Base-by-base conservation (phyloP, 805 yeast species). In the Candida bentonensis region DNA sequence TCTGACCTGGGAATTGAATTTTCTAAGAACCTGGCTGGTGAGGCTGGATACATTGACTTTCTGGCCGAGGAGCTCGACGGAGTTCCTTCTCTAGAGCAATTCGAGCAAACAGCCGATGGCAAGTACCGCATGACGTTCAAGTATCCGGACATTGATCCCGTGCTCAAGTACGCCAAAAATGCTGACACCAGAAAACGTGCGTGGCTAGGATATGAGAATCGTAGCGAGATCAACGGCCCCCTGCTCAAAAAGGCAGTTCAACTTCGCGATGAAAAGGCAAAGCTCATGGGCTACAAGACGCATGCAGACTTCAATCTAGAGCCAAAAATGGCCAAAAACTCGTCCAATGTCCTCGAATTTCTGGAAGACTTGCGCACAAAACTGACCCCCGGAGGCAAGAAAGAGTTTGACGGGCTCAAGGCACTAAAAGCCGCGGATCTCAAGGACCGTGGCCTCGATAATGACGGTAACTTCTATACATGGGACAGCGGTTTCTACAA, bases 401-500 rank as follows among this genome's bases (percentile, higher is more conserved):
- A 68, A 42, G 89, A 84, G 54, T 56, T 73, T 42, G 65, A 61
- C 22, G 55, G 50, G 15, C 64, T 85, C 52, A 58, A 69, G 43
- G 51, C 58, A 2, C 63, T 83, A 55, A 83, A 83, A 57, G 62
- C 68, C 30, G 51, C 67, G 15, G 83, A 81, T 47, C 68, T 67
- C 46, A 55, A 64, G 45, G 61, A 63, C 2, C 66, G 68, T 17
- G 75, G 72, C 2, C 55, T 73, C 17, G 63, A 58, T 17, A 55
- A 59, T 15, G 69, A 68, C 42, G 49, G 46, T 13, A 44, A 45
- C 23, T 66, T 69, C 44, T 79, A 76, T 56, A 69, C 77, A 42
- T 85, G 95, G 94, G 95, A 85, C 59, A 72, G 73, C 49, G 64
- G 75, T 45, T 85, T 67, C 60, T 82, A 78, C 57, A 74, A 78